phyloP scores from a whole-genome alignment of 2,329 filamentous ascomycete genomes.

The Aureobasidium sp. region DNA sequence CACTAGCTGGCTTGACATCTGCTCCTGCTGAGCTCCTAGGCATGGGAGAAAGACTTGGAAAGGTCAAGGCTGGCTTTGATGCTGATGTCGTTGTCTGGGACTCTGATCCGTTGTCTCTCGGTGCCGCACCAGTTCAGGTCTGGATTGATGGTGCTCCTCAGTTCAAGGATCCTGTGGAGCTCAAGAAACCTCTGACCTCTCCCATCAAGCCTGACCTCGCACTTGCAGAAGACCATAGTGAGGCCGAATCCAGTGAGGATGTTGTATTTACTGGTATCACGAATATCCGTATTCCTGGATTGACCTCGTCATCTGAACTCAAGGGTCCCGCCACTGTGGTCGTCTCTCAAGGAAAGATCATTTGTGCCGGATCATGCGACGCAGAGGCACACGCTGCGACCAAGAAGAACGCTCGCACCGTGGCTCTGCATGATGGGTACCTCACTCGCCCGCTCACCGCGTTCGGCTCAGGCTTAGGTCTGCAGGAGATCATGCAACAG shows the following conservation, averaged over 20 bases:
- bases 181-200: conserved; percentile 40
- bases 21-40: conserved; percentile 33
- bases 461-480: conserved; percentile 51
- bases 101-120: conserved; percentile 32
- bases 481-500: conserved; percentile 56
- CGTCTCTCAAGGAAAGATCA: conserved; percentile 44
- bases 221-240: conserved; percentile 34
- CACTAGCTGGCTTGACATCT: conserved; percentile 32
- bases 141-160: conserved; percentile 41
- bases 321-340: conserved; percentile 35
- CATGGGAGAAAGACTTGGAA: conserved; percentile 32
- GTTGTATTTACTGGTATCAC: conserved; percentile 50
- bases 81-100: conserved; percentile 38
- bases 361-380: conserved; percentile 48
- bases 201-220: conserved; percentile 34
- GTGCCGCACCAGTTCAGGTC: conserved; percentile 33
- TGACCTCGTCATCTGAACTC: conserved; percentile 19
- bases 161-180: conserved; percentile 41
- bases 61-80: conserved; percentile 33
- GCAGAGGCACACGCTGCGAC: conserved; percentile 34
- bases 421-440: conserved; percentile 50
- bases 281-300: conserved; percentile 39
- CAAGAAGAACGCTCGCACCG: conserved; percentile 27
- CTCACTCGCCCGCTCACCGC: conserved; percentile 52
- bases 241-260: conserved; percentile 23